A percentile compares a stretch with the other conserved stretches of the same genome.
Evolutionary conservation across 176 grass and related monocot genomes (phyloP).

Genomic region (Carex pumila): DNA sequence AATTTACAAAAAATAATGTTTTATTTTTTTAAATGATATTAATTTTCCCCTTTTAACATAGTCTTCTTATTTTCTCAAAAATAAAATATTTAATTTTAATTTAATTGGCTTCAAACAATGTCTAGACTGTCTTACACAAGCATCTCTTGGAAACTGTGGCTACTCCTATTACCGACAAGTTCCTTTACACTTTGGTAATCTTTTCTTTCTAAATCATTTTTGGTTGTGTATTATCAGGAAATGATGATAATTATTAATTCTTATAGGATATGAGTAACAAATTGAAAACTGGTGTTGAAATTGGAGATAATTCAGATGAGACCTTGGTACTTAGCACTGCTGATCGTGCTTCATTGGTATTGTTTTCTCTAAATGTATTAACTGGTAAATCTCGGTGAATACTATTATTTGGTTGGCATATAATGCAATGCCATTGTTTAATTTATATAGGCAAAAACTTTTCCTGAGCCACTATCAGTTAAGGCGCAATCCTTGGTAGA

Average conservation of each 20-base stretch:
- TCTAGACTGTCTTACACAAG: conserved; percentile 62
- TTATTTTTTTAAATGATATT: conserved; percentile 14
- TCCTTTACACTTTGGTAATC: conserved; percentile 62
- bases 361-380: neutral
- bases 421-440: conserved; percentile 6
- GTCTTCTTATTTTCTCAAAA: neutral
- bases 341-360: conserved; percentile 69
- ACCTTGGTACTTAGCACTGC: conserved; percentile 30
- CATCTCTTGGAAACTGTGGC: conserved; percentile 72
- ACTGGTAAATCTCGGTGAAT: neutral
- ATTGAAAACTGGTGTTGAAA: conserved; percentile 68
- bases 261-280: conserved; percentile 59
- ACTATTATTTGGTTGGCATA: neutral
- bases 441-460: conserved; percentile 56
- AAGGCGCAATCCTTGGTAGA: conserved; percentile 64
- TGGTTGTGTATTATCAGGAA: neutral
- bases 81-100: neutral
- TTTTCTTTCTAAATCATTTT: neutral
- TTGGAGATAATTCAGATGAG: conserved; percentile 42
- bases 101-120: conserved; percentile 21
- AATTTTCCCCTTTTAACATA: conserved; percentile 7
- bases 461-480: conserved; percentile 40
- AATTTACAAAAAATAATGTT: neutral
- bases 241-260: neutral
- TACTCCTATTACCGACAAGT: conserved; percentile 50